Conservation (phyloP, 2,329 filamentous ascomycete species). For the Talaromyces sp. region DNA sequence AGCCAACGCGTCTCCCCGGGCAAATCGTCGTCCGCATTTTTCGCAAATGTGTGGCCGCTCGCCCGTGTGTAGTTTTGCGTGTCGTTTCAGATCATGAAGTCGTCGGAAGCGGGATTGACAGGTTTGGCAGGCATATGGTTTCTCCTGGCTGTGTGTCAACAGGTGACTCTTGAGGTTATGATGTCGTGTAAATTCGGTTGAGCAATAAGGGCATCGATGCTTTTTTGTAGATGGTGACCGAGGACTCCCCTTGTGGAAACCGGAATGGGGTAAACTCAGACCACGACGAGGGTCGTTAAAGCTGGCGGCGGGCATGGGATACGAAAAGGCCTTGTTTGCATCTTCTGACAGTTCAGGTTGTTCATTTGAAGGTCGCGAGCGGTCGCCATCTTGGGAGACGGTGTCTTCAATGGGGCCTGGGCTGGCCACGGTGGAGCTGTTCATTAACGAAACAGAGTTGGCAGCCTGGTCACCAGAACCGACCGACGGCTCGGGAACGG, state of each 20-base stretch:
- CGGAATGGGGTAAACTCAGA: slow-evolving; percentile 54
- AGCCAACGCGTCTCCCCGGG: slow-evolving; percentile 87
- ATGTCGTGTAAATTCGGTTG: slow-evolving; percentile 93
- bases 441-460: slow-evolving; percentile 46
- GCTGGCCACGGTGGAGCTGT: slow-evolving; percentile 44
- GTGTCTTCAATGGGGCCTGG: slow-evolving; percentile 43
- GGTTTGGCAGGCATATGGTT: slow-evolving; percentile 90
- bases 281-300: slow-evolving; percentile 51
- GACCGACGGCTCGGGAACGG: slow-evolving; percentile 42
- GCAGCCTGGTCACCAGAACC: slow-evolving; percentile 44
- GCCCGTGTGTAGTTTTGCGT: slow-evolving; percentile 93
- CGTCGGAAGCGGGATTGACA: slow-evolving; percentile 89
- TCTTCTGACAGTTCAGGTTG: slow-evolving; percentile 26
- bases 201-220: slow-evolving; percentile 94
- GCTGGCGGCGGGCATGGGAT: slow-evolving; percentile 52
- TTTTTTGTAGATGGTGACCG: slow-evolving; percentile 76
- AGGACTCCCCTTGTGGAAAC: slow-evolving; percentile 52
- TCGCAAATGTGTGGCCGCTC: slow-evolving; percentile 93
- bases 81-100: slow-evolving; percentile 90
- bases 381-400: slow-evolving; percentile 37
- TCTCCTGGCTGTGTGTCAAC: slow-evolving; percentile 96
- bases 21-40: slow-evolving; percentile 92
- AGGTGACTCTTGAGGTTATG: slow-evolving; percentile 97
- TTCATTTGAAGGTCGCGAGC: slow-evolving; percentile 26
- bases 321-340: slow-evolving; percentile 56